phyloP scores from a whole-genome alignment of 2,329 filamentous ascomycete genomes.

The Alternaria rosae region DNA sequence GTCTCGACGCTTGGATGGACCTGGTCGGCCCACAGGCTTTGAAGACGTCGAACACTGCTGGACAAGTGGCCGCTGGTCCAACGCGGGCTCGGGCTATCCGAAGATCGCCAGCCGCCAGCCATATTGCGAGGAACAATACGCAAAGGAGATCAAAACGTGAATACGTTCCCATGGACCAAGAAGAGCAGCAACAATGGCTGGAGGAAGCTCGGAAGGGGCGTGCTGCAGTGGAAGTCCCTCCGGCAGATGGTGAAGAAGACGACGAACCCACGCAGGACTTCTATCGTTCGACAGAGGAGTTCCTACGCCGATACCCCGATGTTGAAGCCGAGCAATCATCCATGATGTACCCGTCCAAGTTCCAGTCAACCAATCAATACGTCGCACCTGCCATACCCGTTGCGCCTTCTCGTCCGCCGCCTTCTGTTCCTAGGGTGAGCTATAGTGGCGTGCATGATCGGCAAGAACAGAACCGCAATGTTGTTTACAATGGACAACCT shows the following conservation, averaged over 20 bases:
- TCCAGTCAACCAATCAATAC: slow-evolving; percentile 54
- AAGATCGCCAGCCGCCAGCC: slow-evolving; percentile 60
- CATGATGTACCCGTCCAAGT: slow-evolving; percentile 58
- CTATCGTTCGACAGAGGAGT: slow-evolving; percentile 80
- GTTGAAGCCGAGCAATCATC: slow-evolving; percentile 63
- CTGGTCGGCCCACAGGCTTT: slow-evolving; percentile 76
- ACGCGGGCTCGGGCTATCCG: slow-evolving; percentile 58
- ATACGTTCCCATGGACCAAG: slow-evolving; percentile 75
- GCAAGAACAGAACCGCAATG: slow-evolving; percentile 44
- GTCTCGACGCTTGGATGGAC: slow-evolving; percentile 85
- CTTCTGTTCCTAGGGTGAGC: slow-evolving; percentile 67
- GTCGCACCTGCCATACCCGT: slow-evolving; percentile 64
- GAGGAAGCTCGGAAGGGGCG: slow-evolving; percentile 75
- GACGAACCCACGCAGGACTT: slow-evolving; percentile 46
- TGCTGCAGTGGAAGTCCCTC: slow-evolving; percentile 52
- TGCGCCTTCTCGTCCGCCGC: slow-evolving; percentile 65
- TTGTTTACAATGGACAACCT: slow-evolving; percentile 56
- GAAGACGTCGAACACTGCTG: slow-evolving; percentile 63
- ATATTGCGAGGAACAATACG: slow-evolving; percentile 61
- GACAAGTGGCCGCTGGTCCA: slow-evolving; percentile 56
- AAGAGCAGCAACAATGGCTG: slow-evolving; percentile 83
- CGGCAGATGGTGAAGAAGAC: slow-evolving; percentile 39
- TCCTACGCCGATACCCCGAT: slow-evolving; percentile 81
- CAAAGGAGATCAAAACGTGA: slow-evolving; percentile 65
- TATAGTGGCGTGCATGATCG: slow-evolving; percentile 82